Evolutionary conservation across 345 rosid species (phyloP).

Genomic region (Alliaria petiolata): DNA sequence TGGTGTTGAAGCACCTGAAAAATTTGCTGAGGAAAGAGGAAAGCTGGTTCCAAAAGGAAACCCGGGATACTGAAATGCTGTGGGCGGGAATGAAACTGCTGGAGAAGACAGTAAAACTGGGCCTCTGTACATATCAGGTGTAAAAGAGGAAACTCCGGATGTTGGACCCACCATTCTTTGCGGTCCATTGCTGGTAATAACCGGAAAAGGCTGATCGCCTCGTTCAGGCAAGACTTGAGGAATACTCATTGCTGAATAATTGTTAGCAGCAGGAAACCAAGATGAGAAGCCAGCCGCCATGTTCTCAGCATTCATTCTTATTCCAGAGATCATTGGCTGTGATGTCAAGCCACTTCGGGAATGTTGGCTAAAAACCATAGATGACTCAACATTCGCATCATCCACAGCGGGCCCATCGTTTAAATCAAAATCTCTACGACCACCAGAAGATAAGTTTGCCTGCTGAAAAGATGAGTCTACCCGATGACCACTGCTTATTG

Average conservation of each 20-base stretch:
- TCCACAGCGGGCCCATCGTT: conserved; percentile 78
- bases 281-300: conserved; percentile 51
- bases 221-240: conserved; percentile 61
- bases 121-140: conserved; percentile 60
- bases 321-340: conserved; percentile 51
- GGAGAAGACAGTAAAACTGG: conserved; percentile 78
- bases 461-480: conserved; percentile 37
- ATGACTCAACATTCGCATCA: conserved; percentile 52
- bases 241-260: conserved; percentile 51
- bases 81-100: conserved; percentile 59
- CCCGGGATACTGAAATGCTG: conserved; percentile 66
- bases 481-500: conserved; percentile 37
- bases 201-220: conserved; percentile 63
- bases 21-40: conserved; percentile 56
- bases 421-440: conserved; percentile 71
- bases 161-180: conserved; percentile 65
- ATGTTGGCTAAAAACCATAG: conserved; percentile 40
- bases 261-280: conserved; percentile 63
- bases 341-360: conserved; percentile 41
- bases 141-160: conserved; percentile 48
- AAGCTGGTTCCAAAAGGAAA: conserved; percentile 61
- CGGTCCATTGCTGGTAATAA: conserved; percentile 51
- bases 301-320: conserved; percentile 46
- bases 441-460: conserved; percentile 28
- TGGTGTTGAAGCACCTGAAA: conserved; percentile 64